Conservation (phyloP, 2,329 filamentous ascomycete genomes). For the Pseudonectria foliicola region DNA sequence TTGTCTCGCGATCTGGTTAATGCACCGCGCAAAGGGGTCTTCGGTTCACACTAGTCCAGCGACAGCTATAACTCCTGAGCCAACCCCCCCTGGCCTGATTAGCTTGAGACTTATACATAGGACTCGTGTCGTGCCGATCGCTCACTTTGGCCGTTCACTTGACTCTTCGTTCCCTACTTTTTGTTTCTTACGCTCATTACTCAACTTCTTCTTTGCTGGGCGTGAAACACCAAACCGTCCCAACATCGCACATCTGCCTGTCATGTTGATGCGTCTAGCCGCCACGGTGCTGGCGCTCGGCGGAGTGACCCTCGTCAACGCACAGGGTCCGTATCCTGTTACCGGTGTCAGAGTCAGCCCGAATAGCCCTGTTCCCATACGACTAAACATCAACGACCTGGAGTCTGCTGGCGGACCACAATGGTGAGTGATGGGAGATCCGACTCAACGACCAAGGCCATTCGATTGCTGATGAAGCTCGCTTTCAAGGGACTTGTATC, state of each 20-base stretch:
- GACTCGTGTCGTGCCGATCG: too few relatives aligned
- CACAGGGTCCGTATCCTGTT: conserved; percentile 23
- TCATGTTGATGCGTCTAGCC: conserved; percentile 14
- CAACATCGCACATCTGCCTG: not conserved
- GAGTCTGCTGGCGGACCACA: conserved; percentile 33
- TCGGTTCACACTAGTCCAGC: too few relatives aligned
- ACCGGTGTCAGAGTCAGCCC: conserved; percentile 32
- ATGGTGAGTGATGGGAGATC: conserved; percentile 29
- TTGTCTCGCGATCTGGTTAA: too few relatives aligned
- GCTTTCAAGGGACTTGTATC: conserved; percentile 40
- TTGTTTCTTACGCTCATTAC: too few relatives aligned
- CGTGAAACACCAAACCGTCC: not conserved
- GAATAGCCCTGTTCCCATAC: conserved; percentile 35
- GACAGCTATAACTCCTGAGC: too few relatives aligned
- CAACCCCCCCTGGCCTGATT: too few relatives aligned
- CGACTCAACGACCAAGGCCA: too few relatives aligned
- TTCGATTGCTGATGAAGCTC: conserved; percentile 5
- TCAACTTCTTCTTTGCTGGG: not conserved
- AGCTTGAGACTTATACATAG: not conserved
- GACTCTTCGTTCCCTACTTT: not conserved
- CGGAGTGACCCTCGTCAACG: conserved; percentile 16
- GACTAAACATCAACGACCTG: conserved; percentile 42
- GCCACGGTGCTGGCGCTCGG: conserved; percentile 20
- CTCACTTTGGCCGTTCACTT: too few relatives aligned
- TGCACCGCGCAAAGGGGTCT: too few relatives aligned